Conservation (phyloP, 148 eudicot species). For the Rhododendron ovatum region DNA sequence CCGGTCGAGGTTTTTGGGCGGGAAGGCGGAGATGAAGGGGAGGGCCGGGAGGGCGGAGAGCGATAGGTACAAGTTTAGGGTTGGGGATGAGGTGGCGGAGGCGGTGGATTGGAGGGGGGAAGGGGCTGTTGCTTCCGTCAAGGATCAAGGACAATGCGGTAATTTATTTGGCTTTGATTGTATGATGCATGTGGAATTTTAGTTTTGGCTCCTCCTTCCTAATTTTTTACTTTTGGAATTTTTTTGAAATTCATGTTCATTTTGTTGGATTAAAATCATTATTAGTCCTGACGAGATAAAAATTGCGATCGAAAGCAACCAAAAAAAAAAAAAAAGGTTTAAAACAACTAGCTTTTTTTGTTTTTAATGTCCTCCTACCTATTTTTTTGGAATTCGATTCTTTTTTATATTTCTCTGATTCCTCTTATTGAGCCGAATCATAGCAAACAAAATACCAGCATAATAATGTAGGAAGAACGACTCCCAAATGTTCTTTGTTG, state of each 20-base stretch:
- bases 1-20: slow-evolving; percentile 39
- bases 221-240: too few relatives aligned
- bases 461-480: neutral
- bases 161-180: neutral
- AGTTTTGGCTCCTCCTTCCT: neutral
- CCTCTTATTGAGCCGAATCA: too few relatives aligned
- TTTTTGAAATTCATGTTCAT: neutral
- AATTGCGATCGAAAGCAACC: neutral
- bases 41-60: slow-evolving; percentile 14
- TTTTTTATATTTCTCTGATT: too few relatives aligned
- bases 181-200: neutral
- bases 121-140: slow-evolving; percentile 70
- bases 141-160: slow-evolving; percentile 85
- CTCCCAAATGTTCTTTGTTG: neutral
- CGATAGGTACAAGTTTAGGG: slow-evolving; percentile 37
- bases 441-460: too few relatives aligned
- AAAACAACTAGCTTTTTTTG: too few relatives aligned
- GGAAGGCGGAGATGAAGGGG: slow-evolving; percentile 17
- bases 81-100: slow-evolving; percentile 56
- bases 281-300: too few relatives aligned
- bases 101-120: slow-evolving; percentile 74
- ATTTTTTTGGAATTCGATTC: too few relatives aligned
- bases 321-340: too few relatives aligned
- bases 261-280: neutral
- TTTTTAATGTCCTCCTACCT: too few relatives aligned